Base-by-base conservation (phyloP, 2,329 filamentous ascomycete genomes). In the Dendryphion nanum region DNA sequence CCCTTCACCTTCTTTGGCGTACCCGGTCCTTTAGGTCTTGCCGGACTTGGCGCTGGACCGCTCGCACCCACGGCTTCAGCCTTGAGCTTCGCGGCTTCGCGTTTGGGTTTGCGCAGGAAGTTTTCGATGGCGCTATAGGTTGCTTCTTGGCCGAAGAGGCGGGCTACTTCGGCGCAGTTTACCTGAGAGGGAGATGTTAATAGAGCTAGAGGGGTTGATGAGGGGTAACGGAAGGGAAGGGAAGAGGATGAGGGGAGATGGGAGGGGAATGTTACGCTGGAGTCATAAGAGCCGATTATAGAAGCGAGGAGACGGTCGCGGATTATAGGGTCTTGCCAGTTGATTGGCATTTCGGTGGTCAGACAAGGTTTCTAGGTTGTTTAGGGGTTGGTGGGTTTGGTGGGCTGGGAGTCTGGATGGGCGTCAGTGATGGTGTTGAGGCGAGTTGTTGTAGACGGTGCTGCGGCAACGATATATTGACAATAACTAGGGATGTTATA, bases 81-180 rank as follows among this genome's bases (percentile, higher is more conserved):
- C 19, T 46, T 48, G 12, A 75, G 57, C 0, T 46, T 44, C 0
- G 57, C 52, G 0, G 73, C 71, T 1, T 57, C 33, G 33, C 67
- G 66, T 33, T 73, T 74, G 42, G 67, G 68, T 31, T 61, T 64
- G 30, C 71, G 69, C 23, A 77, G 67, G 3, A 64, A 66, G 30
- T 64, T 63, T 42, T 77, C 69, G 17, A 78, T 66, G 0, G 73
- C 59, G 42, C 75, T 62, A 55, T 74, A 74, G 0, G 69, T 75
- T 1, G 71, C 69, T 1, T 66, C 69, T 6, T 63, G 47, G 1
- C 70, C 72, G 45, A 71, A 77, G 35, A 71, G 54, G 2, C 53
- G 48, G 0, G 74, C 74, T 17, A 75, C 67, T 3, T 60, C 54
- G 2, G 49, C 51, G 48, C 69, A 67, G 40, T 77, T 66, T 16